Evolutionary conservation across 805 yeast genomes (phyloP).

Genomic region (baker's yeast (Saccharomyces cerevisiae)): DNA sequence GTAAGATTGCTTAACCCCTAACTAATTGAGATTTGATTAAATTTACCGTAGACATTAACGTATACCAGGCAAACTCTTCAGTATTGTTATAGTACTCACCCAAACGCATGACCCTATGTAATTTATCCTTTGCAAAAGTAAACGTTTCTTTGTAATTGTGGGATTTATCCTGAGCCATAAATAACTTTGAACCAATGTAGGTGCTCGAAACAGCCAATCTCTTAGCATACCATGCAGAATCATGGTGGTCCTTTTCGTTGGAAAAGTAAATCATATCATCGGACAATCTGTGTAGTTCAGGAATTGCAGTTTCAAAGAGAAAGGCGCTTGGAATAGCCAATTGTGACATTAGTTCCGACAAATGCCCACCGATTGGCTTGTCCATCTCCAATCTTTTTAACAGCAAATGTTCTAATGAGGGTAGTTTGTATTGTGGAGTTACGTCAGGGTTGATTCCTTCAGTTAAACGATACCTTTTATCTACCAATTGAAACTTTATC

Average conservation of each 20-base stretch:
- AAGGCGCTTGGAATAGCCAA: constrained; percentile 57
- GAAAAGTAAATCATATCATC: constrained; percentile 80
- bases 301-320: constrained; percentile 41
- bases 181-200: constrained; percentile 69
- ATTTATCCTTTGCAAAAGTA: constrained; percentile 53
- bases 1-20: constrained; percentile 31
- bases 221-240: constrained; percentile 90
- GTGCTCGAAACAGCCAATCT: constrained; percentile 61
- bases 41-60: constrained; percentile 52
- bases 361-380: constrained; percentile 29
- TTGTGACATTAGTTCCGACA: constrained; percentile 40
- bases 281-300: constrained; percentile 63
- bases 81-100: constrained; percentile 56
- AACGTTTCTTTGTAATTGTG: constrained; percentile 46
- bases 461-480: constrained; percentile 39
- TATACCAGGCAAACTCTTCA: constrained; percentile 74
- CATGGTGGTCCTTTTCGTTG: constrained; percentile 64
- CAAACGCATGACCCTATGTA: constrained; percentile 43
- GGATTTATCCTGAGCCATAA: constrained; percentile 70
- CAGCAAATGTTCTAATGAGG: constrained; percentile 36
- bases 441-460: constrained; percentile 27
- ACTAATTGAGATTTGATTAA: constrained; percentile 62
- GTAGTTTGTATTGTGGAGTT: constrained; percentile 19
- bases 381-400: constrained; percentile 43
- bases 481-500: constrained; percentile 46